A percentile compares a stretch with the other conserved stretches of the same genome.
phyloP scores from a whole-genome alignment of 352 stramenopile genomes.

The Phytophthora sp. region DNA sequence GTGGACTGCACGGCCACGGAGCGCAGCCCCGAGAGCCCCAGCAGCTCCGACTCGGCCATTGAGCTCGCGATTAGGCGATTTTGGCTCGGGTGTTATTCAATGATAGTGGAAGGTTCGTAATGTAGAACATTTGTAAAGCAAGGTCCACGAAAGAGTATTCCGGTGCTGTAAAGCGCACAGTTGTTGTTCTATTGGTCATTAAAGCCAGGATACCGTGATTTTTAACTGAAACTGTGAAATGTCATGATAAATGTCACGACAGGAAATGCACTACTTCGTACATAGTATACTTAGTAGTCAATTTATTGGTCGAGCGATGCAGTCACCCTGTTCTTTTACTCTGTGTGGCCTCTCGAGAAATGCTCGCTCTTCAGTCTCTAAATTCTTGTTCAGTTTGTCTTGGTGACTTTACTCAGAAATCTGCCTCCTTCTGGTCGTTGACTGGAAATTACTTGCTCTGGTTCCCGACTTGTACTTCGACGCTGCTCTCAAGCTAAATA shows the following conservation, averaged over 20 bases:
- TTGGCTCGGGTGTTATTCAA: not conserved
- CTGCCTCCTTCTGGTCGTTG: too few relatives aligned
- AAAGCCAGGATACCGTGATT: not conserved
- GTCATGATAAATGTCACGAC: too few relatives aligned
- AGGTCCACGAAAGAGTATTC: not conserved
- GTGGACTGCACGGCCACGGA: slow-evolving; percentile 64
- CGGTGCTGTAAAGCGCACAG: not conserved
- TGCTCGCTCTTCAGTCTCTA: slow-evolving; percentile 5
- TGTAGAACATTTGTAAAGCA: not conserved
- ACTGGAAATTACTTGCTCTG: too few relatives aligned
- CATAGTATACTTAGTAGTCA: too few relatives aligned
- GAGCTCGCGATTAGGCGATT: slow-evolving; percentile 25
- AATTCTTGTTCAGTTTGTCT: slow-evolving; percentile 3
- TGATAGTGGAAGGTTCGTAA: not conserved
- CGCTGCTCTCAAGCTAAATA: slow-evolving; percentile 94
- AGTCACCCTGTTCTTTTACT: too few relatives aligned
- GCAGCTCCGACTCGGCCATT: slow-evolving; percentile 27
- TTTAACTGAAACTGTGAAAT: slow-evolving; percentile 14
- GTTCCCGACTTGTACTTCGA: slow-evolving; percentile 5
- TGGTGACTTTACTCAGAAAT: too few relatives aligned
- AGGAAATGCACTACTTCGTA: too few relatives aligned
- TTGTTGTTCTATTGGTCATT: not conserved
- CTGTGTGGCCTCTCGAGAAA: too few relatives aligned
- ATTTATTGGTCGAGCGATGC: too few relatives aligned
- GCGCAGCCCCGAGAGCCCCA: slow-evolving; percentile 40